phyloP scores from a whole-genome alignment of 2,329 filamentous ascomycete genomes.

The Alternaria sp. region DNA sequence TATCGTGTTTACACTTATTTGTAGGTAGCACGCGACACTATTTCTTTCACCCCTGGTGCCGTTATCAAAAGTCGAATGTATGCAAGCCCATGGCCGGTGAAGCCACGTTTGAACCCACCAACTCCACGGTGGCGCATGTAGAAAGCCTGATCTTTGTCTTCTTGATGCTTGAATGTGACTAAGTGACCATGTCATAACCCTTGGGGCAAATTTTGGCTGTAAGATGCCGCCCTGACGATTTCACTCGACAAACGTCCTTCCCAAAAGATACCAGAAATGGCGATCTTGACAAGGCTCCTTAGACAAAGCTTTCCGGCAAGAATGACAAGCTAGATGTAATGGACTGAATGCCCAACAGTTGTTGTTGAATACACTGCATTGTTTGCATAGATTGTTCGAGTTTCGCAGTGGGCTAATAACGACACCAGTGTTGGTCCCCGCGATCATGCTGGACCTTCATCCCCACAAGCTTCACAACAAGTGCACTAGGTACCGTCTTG shows the following conservation, averaged over 20 bases:
- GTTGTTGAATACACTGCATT: slow-evolving; percentile 2
- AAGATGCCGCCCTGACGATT: neutral
- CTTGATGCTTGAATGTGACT: neutral
- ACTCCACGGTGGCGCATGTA: neutral
- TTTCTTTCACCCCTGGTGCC: too few species aligned
- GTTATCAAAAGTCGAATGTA: neutral
- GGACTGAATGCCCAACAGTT: slow-evolving; percentile 3
- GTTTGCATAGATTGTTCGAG: slow-evolving; percentile 3
- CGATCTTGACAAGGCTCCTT: neutral
- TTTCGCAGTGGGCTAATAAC: slow-evolving; percentile 6
- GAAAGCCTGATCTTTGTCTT: neutral
- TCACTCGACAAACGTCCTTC: neutral
- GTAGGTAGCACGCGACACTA: too few species aligned
- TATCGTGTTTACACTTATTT: too few species aligned
- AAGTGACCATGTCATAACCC: neutral
- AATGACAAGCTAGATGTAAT: neutral
- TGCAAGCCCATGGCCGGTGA: neutral
- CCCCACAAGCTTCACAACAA: slow-evolving; percentile 10
- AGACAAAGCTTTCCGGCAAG: neutral
- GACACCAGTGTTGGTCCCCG: slow-evolving; percentile 6
- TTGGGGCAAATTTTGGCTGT: neutral
- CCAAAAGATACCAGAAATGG: neutral
- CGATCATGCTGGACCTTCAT: neutral
- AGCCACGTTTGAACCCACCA: neutral
- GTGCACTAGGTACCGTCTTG: slow-evolving; percentile 4